Conservation (phyloP, 371 early-diverging fungal species). For the Rhizopus arrhizus region DNA sequence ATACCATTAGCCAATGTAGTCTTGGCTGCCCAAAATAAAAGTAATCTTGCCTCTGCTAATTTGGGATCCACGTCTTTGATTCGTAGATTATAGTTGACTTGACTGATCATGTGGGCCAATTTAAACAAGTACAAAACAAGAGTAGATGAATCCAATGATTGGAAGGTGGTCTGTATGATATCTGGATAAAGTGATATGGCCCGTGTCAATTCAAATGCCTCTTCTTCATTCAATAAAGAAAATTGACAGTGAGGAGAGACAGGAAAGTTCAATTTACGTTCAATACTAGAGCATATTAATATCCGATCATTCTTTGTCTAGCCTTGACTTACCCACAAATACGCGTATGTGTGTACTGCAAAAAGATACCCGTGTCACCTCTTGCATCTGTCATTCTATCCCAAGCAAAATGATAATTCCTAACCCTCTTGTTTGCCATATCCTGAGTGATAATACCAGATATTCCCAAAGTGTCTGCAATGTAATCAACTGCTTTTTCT, state of each 20-base stretch:
- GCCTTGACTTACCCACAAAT: slow-evolving; percentile 63
- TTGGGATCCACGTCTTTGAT: slow-evolving; percentile 70
- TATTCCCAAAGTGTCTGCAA: slow-evolving; percentile 73
- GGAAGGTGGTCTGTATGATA: slow-evolving; percentile 57
- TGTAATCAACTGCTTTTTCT: slow-evolving; percentile 47
- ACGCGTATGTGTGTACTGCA: slow-evolving; percentile 95
- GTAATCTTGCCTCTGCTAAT: slow-evolving; percentile 78
- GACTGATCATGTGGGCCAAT: slow-evolving; percentile 77
- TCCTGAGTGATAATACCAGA: slow-evolving; percentile 96
- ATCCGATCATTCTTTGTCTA: background rate
- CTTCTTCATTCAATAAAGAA: slow-evolving; percentile 67
- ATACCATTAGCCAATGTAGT: slow-evolving; percentile 81
- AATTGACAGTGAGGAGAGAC: slow-evolving; percentile 23
- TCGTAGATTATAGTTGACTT: slow-evolving; percentile 70
- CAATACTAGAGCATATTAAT: slow-evolving; percentile 35
- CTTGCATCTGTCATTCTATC: slow-evolving; percentile 90
- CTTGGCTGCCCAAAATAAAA: slow-evolving; percentile 75
- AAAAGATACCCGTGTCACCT: slow-evolving; percentile 97
- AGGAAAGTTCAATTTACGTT: slow-evolving; percentile 34
- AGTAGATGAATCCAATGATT: slow-evolving; percentile 81
- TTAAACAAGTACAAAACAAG: slow-evolving; percentile 87
- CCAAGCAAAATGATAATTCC: slow-evolving; percentile 96
- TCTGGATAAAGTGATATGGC: slow-evolving; percentile 87
- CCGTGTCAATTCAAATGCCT: slow-evolving; percentile 72
- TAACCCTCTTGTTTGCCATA: slow-evolving; percentile 87